Evolutionary conservation across 208 protist genomes (phyloP), one percentile per base, ranked within the genome.

Genomic region (Angomonas desouzai): DNA sequence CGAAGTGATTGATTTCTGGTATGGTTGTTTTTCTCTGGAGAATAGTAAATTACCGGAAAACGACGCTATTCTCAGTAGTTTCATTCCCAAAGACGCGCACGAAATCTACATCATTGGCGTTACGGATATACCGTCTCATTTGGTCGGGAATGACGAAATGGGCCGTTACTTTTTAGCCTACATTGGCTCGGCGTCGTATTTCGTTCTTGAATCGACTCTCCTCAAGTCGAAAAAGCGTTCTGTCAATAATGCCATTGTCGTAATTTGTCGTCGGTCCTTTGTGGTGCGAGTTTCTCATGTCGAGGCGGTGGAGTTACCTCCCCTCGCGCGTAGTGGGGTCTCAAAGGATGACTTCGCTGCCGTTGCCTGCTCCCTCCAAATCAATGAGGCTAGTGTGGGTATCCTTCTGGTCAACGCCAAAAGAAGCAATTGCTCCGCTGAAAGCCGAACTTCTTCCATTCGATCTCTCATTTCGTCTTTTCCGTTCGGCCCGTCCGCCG

Each of bases 1-100:
- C 56, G 88, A 94, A 45, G 80, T 94, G 40, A 72, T 91, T 33
- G 81, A 87, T 72, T 55, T 94, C 18, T 94, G 85, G 85, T 85
- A 75, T 58, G 84, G 83, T 23, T 90, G 81, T 68, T 85, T 94
- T 56, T 91, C 88, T 16, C 57, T 94, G 27, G 62, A 81, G 1
- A 55, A 64, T n/a, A 68, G 57, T 10, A 53, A 68, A n/a, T 64
- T 91, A 53, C 79, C 81, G 16, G 48, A 64, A 22, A 87, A 70
- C 65, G 57, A 68, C 1, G 77, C 76, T 2, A 74, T 91, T 47
- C 69, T 91, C 33, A 64, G 73, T 22, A 76, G 80, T 36, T 91
- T 91, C 70, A 64, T 94, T 27, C 88, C 88, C 1, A 77, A 77
- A 47, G 70, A 69, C 2, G 68, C 71, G 30, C 82, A 85, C 40